Base-by-base conservation (phyloP, 768 basidiomycete genomes). In the Termitomyces sp. region DNA sequence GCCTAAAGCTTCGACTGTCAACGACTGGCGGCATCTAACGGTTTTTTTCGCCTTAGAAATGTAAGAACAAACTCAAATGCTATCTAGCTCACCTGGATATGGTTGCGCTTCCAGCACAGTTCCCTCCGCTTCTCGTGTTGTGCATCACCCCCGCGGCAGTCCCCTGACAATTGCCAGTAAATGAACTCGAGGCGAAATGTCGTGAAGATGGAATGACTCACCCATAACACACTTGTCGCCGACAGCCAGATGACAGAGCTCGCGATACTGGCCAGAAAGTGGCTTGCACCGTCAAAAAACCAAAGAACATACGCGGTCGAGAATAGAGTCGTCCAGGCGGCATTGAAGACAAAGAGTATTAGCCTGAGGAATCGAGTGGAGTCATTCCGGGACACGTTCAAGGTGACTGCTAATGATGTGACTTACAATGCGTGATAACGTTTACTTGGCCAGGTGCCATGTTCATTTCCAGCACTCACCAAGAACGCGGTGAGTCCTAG, bases 271-370 rank as follows among this genome's bases (percentile, higher is more conserved):
- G 89, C 89, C 21, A 92, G 76, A 42, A 89, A 68, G 67, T 86
- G 85, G 45, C 81, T 78, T 4, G 80, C 81, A 47, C 86, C 85
- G 53, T 84, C 83, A 38, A 87, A 70, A 43, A 86, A 81, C 84
- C 87, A 91, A 32, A 90, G 63, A 60, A 90, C 74, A 65, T 91
- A 92, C 34, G 84, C 82, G 12, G 80, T 74, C 14, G 84, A 79
- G 67, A 90, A 91, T 42, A 89, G 62, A 1, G 81, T 76, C n/a
- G 90, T 91, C 90, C 90, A 92, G 38, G 81, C 78, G 21, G 87
- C 77, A 62, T 83, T 82, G 69, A 89, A 86, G 57, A 83, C 73
- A 58, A 84, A 78, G 47, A 85, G 69, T 47, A 86, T 81, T 54
- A 87, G 63, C 40, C 83, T 85, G 53, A 40, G 50, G 43, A n/a